Percentiles rank a stretch among this genome's conserved stretches.
These are phyloP conservation scores for Solanum neorickii DNA, from an alignment of 257 asterid species.

Conservation along the genomic window DNA sequence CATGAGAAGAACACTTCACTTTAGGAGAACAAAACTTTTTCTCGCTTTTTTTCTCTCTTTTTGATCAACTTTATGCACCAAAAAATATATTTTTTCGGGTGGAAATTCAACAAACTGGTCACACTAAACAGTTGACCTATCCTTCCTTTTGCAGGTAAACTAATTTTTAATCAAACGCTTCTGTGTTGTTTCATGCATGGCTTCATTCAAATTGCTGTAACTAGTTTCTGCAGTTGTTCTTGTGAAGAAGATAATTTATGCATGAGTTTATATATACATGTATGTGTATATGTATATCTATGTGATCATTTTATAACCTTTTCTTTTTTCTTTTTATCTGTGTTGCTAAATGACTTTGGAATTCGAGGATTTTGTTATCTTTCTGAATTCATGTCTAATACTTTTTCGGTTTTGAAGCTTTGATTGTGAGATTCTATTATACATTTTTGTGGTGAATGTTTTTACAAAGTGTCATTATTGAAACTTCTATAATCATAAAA, in stretches of 20 bases:
- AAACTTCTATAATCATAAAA: background rate
- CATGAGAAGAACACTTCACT: background rate
- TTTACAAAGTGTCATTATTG: background rate
- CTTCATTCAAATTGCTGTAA: background rate
- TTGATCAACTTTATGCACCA: background rate
- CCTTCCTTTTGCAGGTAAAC: background rate
- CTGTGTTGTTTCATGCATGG: background rate
- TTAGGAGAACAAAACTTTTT: background rate
- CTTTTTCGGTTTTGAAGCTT: background rate
- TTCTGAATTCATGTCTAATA: too few species aligned
- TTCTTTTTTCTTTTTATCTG: background rate
- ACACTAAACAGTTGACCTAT: background rate
- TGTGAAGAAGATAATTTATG: background rate
- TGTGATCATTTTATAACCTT: background rate
- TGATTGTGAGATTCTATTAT: background rate
- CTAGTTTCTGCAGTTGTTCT: background rate
- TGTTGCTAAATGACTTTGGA: background rate
- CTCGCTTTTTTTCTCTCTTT: background rate
- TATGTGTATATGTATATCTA: background rate
- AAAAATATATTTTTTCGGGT: background rate
- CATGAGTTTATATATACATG: background rate
- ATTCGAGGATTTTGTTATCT: background rate
- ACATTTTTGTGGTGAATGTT: background rate
- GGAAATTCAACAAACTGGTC: background rate
- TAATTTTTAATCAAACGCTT: background rate